Percentiles rank a stretch among this genome's conserved stretches.
Conservation (phyloP, 257 asterid genomes). For the Leptodermis oblonga region DNA sequence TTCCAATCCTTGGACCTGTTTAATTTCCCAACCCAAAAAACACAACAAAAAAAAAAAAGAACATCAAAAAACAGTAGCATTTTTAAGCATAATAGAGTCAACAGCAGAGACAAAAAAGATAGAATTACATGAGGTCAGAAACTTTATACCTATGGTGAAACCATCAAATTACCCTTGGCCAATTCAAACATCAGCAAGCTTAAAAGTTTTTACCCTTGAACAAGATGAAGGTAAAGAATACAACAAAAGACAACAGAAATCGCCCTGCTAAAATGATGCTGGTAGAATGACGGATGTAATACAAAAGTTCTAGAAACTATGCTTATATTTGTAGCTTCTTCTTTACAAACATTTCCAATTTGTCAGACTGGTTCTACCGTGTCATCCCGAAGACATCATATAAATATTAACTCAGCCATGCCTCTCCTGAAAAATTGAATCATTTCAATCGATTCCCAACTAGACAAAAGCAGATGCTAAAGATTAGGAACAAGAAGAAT, state of each 20-base stretch:
- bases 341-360: not conserved
- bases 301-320: not conserved
- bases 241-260: not conserved
- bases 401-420: not conserved
- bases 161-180: not conserved
- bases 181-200: not conserved
- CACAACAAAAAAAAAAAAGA: not conserved
- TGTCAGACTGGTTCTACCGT: not conserved
- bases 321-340: not conserved
- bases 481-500: not conserved
- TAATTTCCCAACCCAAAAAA: not conserved
- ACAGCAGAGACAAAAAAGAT: not conserved
- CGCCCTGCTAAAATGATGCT: not conserved
- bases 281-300: not conserved
- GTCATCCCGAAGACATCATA: not conserved
- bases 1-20: constrained; percentile 3
- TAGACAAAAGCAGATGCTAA: not conserved
- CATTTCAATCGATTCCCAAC: not conserved
- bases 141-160: not conserved
- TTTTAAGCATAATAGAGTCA: not conserved
- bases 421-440: not conserved
- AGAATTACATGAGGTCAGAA: not conserved
- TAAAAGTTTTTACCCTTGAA: not conserved
- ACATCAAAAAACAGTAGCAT: constrained; percentile 8
- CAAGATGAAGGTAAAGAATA: not conserved